A percentile compares a stretch with the other conserved stretches of the same genome.
phyloP scores from a whole-genome alignment of 768 basidiomycete species.

The Pleurotus eryngii region DNA sequence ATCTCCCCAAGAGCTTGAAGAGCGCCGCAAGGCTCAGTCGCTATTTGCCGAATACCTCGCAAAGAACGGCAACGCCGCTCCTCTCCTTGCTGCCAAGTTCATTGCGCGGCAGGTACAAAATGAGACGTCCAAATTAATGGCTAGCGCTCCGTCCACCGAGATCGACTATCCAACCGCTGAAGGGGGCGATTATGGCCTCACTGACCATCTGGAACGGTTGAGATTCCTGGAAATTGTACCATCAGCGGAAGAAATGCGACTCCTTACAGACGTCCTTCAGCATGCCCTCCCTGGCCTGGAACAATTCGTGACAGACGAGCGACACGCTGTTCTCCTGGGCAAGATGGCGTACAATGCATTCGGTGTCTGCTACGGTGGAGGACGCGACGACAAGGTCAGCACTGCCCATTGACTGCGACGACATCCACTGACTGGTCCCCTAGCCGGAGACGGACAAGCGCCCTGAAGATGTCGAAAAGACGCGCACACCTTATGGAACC shows the following conservation, averaged over 20 bases:
- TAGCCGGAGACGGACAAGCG: constrained; percentile 53
- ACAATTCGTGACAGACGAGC: constrained; percentile 62
- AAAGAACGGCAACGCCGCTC: constrained; percentile 39
- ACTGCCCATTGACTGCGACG: not conserved
- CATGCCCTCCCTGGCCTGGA: constrained; percentile 70
- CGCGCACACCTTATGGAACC: constrained; percentile 76
- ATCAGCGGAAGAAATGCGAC: constrained; percentile 12
- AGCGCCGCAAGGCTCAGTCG: constrained; percentile 56
- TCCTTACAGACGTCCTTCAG: constrained; percentile 54
- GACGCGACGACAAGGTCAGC: constrained; percentile 68
- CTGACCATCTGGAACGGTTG: constrained; percentile 76
- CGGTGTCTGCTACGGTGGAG: constrained; percentile 65
- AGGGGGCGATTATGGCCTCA: constrained; percentile 54
- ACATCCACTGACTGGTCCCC: not conserved
- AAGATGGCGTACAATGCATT: constrained; percentile 77
- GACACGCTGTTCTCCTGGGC: constrained; percentile 56
- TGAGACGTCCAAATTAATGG: constrained; percentile 57
- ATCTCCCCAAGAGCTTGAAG: constrained; percentile 31
- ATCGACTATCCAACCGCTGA: constrained; percentile 47
- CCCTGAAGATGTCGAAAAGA: constrained; percentile 70
- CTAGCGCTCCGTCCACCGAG: constrained; percentile 16
- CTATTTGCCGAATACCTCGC: constrained; percentile 56
- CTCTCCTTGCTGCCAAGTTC: constrained; percentile 66
- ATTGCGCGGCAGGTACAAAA: constrained; percentile 67
- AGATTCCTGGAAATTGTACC: constrained; percentile 22